Evolutionary conservation across 805 yeast genomes (phyloP), one percentile per base, ranked within the genome.

Genomic region (Nematodospora valgi): DNA sequence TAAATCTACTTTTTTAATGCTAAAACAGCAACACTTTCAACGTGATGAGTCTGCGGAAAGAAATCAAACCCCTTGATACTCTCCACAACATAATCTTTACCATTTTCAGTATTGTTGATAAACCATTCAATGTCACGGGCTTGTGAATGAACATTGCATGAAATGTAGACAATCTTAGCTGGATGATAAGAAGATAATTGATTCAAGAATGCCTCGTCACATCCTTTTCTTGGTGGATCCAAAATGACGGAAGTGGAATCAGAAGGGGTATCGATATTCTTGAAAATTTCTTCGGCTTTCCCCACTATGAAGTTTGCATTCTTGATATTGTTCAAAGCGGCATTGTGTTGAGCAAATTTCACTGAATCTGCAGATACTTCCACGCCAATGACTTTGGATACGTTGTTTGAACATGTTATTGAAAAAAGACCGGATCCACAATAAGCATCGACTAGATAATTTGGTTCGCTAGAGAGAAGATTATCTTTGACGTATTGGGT

Each of bases 171-270:
- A 36, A 93, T 78, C 48, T 80, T 80, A 11, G 83, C 83, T 2
- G 98, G 98, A 43, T 75, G 69, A 60, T 85, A 93, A 14, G 70
- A 86, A 14, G 93, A 74, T 38, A 93, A 68, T 63, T 93, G 98
- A 46, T 82, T 78, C 59, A 93, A 68, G 54, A 93, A 93, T 7
- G 78, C 78, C 34, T 80, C 84, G 58, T 89, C 97, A 59, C 98
- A 91, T 2, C 98, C 98, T 59, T 91, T 93, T 58, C 98, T 79
- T 27, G 98, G 96, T 4, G 98, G 98, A 59, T 93, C 98, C 51
- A 93, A 74, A 39, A 93, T 88, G 23, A 93, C 93, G 8, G 95
- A 79, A 0, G 98, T 93, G 48, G 80, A 66, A 30, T 73, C 76
- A 24, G 76, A 70, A 6, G 95, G 94, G 3, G 87, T 77, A 42